Conservation (phyloP, 2,329 filamentous ascomycete genomes). For the Aspergillus texensis region DNA sequence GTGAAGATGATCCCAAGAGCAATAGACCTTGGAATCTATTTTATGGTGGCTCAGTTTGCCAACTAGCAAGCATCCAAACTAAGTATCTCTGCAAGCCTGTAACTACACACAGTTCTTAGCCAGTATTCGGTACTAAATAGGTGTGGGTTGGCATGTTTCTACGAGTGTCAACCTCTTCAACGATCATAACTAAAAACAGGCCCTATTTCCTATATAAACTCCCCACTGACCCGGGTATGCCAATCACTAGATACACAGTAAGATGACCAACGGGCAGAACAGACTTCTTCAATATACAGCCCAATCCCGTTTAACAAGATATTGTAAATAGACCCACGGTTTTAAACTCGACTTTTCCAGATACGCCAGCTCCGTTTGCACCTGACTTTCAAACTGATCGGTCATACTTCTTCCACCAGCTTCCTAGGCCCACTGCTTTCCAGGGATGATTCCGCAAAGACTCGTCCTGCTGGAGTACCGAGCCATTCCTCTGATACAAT, state of each 20-base stretch:
- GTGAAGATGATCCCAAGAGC: neutral
- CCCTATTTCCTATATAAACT: conserved; percentile 3
- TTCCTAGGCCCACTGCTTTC: conserved; percentile 25
- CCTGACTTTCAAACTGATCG: conserved; percentile 2
- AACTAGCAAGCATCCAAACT: neutral
- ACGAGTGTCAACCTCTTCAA: neutral
- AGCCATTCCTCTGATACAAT: conserved; percentile 53
- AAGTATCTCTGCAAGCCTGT: neutral
- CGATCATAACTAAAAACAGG: neutral
- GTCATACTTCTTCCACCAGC: conserved; percentile 44
- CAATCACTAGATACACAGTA: neutral
- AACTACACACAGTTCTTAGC: neutral
- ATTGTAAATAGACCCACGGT: neutral
- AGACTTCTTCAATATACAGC: neutral
- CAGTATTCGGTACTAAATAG: neutral
- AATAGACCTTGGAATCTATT: neutral
- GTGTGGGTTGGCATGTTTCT: neutral
- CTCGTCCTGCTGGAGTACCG: conserved; percentile 44
- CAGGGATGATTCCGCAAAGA: conserved; percentile 36
- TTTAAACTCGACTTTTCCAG: conserved; percentile 10
- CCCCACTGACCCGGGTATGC: neutral
- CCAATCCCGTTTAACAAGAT: neutral
- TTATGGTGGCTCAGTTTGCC: neutral
- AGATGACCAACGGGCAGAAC: neutral
- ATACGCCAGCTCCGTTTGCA: conserved; percentile 26